phyloP scores from a whole-genome alignment of 1,139 yeast genomes.

The Taphrina pruni region DNA sequence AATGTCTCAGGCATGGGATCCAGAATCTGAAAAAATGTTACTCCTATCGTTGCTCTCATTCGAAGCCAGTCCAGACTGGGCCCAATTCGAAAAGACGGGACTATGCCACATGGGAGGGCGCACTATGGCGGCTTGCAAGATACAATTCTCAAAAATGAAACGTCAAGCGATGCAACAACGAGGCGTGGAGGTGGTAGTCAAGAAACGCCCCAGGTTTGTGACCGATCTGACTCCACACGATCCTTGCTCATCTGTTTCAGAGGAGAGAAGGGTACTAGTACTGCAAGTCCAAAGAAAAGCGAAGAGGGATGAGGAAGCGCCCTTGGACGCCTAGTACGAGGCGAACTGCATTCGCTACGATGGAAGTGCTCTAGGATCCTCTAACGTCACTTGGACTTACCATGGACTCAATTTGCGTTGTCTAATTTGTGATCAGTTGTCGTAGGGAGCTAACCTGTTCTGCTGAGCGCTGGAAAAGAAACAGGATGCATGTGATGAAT shows the following conservation, averaged over 20 bases:
- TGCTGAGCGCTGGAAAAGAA: no score
- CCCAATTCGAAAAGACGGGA: neutral
- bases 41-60: neutral
- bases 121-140: slow-evolving; percentile 5
- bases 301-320: neutral
- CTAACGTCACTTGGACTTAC: no score
- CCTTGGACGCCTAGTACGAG: neutral
- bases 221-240: neutral
- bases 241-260: neutral
- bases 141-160: slow-evolving; percentile 15
- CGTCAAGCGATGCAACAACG: slow-evolving; percentile 13
- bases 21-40: slow-evolving; percentile 13
- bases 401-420: no score
- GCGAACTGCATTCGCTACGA: no score
- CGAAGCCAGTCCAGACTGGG: slow-evolving; percentile 9
- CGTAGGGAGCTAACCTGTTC: no score
- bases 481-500: no score
- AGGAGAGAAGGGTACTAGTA: neutral
- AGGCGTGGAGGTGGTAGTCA: slow-evolving; percentile 1
- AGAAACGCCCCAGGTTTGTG: slow-evolving; percentile 8
- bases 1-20: slow-evolving; percentile 11
- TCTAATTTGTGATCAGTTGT: no score
- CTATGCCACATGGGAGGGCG: slow-evolving; percentile 9
- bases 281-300: slow-evolving; percentile 8
- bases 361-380: no score